phyloP scores from a whole-genome alignment of 2,329 filamentous ascomycete species.

The Diaporthe aspalathi region DNA sequence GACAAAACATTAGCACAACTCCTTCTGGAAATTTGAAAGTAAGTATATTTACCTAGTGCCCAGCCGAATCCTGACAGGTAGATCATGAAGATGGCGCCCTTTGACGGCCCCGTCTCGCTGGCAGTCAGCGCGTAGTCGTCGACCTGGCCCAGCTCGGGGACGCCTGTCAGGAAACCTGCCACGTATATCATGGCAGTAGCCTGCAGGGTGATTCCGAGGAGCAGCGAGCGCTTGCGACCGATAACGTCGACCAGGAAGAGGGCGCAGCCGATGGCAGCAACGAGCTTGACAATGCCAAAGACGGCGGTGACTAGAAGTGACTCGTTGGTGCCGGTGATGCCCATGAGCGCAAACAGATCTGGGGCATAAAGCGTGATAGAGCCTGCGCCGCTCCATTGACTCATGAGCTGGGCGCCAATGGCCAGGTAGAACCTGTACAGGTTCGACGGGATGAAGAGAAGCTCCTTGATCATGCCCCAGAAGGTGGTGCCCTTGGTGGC shows the following conservation, averaged over 20 bases:
- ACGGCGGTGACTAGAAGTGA: slow-evolving; percentile 79
- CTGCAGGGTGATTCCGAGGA: slow-evolving; percentile 70
- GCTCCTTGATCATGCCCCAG: slow-evolving; percentile 74
- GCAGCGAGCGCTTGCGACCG: slow-evolving; percentile 76
- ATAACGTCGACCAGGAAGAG: slow-evolving; percentile 84
- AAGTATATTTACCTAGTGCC: slow-evolving; percentile 67
- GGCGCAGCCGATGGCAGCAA: slow-evolving; percentile 74
- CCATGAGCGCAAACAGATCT: slow-evolving; percentile 78
- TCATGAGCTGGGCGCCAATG: slow-evolving; percentile 75
- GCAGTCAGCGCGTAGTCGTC: slow-evolving; percentile 60
- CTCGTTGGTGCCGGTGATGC: slow-evolving; percentile 74
- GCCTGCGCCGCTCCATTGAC: slow-evolving; percentile 79
- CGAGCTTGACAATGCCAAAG: slow-evolving; percentile 80
- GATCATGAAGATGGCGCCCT: slow-evolving; percentile 78
- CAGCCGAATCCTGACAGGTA: slow-evolving; percentile 76
- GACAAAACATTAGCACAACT: too few species aligned
- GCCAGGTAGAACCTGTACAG: slow-evolving; percentile 78
- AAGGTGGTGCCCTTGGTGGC: slow-evolving; percentile 74
- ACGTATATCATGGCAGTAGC: slow-evolving; percentile 72
- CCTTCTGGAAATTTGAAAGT: too few species aligned
- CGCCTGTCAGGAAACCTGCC: slow-evolving; percentile 69
- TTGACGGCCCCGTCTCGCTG: slow-evolving; percentile 66
- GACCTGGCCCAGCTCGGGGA: slow-evolving; percentile 67
- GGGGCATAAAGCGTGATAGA: slow-evolving; percentile 82
- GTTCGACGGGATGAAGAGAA: slow-evolving; percentile 75